phyloP scores from a whole-genome alignment of 2,329 filamentous ascomycete species.

The Neofusicoccum laricinum region DNA sequence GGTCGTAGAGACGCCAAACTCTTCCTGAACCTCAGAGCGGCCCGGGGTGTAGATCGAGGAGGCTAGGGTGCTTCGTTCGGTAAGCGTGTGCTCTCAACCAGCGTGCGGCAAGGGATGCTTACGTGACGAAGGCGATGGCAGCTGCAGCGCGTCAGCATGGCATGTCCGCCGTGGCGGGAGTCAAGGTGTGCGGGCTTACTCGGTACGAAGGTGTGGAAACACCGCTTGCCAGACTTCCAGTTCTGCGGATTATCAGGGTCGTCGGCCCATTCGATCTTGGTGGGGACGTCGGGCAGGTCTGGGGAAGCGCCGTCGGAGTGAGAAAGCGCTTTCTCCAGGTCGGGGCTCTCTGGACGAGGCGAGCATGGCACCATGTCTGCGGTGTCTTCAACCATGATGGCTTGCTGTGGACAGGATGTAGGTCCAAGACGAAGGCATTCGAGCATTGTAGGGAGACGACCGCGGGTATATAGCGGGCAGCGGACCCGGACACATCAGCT shows the following conservation, averaged over 20 bases:
- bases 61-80: neutral
- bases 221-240: conserved; percentile 68
- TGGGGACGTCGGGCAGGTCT: conserved; percentile 17
- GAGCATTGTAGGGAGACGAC: neutral
- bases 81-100: neutral
- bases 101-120: neutral
- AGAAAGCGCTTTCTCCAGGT: neutral
- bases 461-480: neutral
- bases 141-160: conserved; percentile 47
- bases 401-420: no score
- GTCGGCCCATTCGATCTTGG: conserved; percentile 55
- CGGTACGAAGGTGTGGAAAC: conserved; percentile 8
- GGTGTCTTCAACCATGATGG: neutral
- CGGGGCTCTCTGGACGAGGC: neutral
- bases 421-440: neutral
- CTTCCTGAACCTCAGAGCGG: conserved; percentile 6
- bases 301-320: neutral
- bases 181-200: neutral
- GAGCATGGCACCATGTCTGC: neutral
- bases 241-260: conserved; percentile 71
- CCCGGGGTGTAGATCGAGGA: conserved; percentile 18
- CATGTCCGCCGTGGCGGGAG: conserved; percentile 47
- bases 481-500: neutral
- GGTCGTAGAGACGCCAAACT: conserved; percentile 22
- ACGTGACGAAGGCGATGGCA: conserved; percentile 13